A percentile compares a stretch with the other conserved stretches of the same genome.
Evolutionary conservation across 2,329 filamentous ascomycete species (phyloP).

Genomic region (Basipetospora chlamydospora): DNA sequence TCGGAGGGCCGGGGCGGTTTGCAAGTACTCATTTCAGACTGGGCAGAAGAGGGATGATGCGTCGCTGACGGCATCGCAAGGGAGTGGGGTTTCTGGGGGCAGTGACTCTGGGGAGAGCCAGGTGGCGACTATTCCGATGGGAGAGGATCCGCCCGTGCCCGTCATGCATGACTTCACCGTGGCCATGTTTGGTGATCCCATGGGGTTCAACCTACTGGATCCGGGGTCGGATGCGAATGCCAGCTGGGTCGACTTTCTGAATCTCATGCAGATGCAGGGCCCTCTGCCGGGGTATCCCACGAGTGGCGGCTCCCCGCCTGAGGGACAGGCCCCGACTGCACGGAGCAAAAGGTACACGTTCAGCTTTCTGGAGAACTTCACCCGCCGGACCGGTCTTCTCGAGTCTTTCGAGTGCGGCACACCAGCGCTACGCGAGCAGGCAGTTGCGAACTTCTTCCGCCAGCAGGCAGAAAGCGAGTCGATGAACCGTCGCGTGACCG

Average conservation of each 20-base stretch:
- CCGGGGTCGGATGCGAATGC: neutral
- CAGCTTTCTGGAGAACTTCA: conserved; percentile 20
- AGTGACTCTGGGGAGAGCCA: conserved; percentile 1
- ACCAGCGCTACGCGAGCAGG: conserved; percentile 15
- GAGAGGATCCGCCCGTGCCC: no score
- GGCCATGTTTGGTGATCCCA: neutral
- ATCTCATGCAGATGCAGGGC: neutral
- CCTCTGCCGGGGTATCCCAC: neutral
- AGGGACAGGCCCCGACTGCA: neutral
- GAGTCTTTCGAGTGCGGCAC: conserved; percentile 22
- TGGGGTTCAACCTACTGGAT: neutral
- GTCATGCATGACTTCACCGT: neutral
- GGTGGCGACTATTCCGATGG: no score
- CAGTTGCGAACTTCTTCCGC: conserved; percentile 10
- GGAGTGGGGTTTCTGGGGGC: neutral
- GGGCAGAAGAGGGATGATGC: neutral
- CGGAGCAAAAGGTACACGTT: conserved; percentile 8
- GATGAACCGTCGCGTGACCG: neutral
- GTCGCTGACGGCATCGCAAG: no score
- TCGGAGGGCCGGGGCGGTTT: conserved; percentile 35
- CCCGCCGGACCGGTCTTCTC: conserved; percentile 19
- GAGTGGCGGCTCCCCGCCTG: neutral
- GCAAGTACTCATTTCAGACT: conserved; percentile 30
- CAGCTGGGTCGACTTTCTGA: neutral
- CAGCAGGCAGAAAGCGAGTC: neutral